phyloP scores from a whole-genome alignment of 2,329 filamentous ascomycete species.

The Alternaria gansuensis region DNA sequence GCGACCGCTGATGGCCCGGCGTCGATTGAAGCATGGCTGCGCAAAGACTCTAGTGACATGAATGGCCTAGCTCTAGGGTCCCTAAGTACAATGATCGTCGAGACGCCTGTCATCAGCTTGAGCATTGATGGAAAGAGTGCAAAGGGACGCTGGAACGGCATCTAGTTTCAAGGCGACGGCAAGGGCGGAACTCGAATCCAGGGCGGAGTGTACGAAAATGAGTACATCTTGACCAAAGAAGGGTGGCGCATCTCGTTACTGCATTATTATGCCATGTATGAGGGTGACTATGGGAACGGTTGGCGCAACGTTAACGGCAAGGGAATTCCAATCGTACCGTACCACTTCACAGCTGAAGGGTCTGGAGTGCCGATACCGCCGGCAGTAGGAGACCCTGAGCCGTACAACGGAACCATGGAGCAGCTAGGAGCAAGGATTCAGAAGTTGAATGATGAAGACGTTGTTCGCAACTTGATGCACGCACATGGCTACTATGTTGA shows the following conservation, averaged over 20 bases:
- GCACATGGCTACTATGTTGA: slow-evolving; percentile 38
- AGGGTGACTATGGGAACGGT: slow-evolving; percentile 30
- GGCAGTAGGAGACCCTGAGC: slow-evolving; percentile 14
- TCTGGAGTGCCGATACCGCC: slow-evolving; percentile 33
- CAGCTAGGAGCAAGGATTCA: slow-evolving; percentile 26
- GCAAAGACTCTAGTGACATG: slow-evolving; percentile 30
- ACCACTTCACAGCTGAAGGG: slow-evolving; percentile 36
- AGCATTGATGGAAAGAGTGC: slow-evolving; percentile 29
- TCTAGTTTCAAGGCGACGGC: slow-evolving; percentile 37
- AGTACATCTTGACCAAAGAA: slow-evolving; percentile 23
- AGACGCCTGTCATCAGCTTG: slow-evolving; percentile 36
- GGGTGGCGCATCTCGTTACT: slow-evolving; percentile 34
- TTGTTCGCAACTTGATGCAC: slow-evolving; percentile 38
- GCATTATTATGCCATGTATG: slow-evolving; percentile 35
- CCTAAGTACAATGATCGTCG: slow-evolving; percentile 30
- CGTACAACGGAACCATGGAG: slow-evolving; percentile 14
- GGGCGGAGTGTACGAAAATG: slow-evolving; percentile 39
- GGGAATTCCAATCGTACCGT: slow-evolving; percentile 31
- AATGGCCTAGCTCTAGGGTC: slow-evolving; percentile 30
- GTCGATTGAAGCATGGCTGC: slow-evolving; percentile 29
- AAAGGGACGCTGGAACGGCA: slow-evolving; percentile 38
- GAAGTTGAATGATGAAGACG: slow-evolving; percentile 37
- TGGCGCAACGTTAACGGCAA: slow-evolving; percentile 34
- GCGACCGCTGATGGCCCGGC: slow-evolving; percentile 22
- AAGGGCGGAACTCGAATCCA: slow-evolving; percentile 30